phyloP scores from a whole-genome alignment of 2,329 filamentous ascomycete species.

The Pyrenophora seminiperda region DNA sequence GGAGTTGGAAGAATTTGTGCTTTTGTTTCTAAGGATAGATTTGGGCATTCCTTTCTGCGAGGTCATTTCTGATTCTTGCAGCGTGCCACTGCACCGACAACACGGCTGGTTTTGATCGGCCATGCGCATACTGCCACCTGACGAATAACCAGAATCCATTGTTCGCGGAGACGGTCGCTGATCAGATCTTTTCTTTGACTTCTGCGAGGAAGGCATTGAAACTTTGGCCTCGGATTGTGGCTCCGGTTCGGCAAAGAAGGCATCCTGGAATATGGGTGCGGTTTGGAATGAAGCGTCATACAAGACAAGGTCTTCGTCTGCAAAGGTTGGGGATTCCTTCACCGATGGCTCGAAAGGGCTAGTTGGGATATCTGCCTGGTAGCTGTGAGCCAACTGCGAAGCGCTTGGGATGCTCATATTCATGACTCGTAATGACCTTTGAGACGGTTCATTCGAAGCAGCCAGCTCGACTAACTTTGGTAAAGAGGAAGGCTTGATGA shows the following conservation, averaged over 20 bases:
- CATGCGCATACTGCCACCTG: conserved; percentile 38
- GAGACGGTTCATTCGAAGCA: conserved; percentile 7
- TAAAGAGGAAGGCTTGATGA: conserved; percentile 10
- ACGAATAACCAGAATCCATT: conserved; percentile 50
- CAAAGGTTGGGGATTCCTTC: not conserved
- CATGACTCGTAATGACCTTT: conserved; percentile 22
- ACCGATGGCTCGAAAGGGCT: conserved; percentile 29
- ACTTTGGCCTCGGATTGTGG: conserved; percentile 7
- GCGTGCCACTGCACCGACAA: conserved; percentile 10
- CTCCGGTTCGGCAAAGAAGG: conserved; percentile 23
- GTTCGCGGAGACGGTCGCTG: conserved; percentile 37
- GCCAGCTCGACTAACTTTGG: conserved; percentile 1
- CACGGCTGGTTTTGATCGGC: conserved; percentile 12
- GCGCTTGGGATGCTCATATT: conserved; percentile 29
- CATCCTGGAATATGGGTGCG: conserved; percentile 32
- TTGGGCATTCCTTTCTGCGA: not conserved
- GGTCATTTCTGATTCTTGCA: conserved; percentile 2
- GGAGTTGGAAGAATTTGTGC: not conserved
- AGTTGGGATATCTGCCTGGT: conserved; percentile 35
- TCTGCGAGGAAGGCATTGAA: conserved; percentile 12
- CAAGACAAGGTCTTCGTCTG: conserved; percentile 12
- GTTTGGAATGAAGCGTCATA: conserved; percentile 8
- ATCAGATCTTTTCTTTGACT: conserved; percentile 6
- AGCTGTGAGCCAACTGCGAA: conserved; percentile 33
- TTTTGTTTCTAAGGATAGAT: not conserved